These are phyloP conservation scores for Osmozyma mogii DNA, from an alignment of 805 yeast species.

Conservation along the genomic window DNA sequence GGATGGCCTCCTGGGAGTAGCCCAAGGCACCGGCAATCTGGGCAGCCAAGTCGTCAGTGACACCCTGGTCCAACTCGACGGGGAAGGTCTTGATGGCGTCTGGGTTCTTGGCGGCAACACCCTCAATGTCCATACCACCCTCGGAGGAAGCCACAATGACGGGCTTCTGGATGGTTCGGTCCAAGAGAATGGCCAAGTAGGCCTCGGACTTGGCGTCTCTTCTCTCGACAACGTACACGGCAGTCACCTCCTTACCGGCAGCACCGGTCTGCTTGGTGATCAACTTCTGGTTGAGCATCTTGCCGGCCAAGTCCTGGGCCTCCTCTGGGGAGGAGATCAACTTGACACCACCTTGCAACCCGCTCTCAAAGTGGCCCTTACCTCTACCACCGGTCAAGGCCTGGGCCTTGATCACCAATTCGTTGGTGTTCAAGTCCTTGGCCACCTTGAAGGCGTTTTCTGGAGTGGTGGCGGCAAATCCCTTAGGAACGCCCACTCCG, in stretches of 20 bases:
- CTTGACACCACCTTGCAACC: constrained; percentile 94
- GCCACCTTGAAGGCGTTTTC: constrained; percentile 84
- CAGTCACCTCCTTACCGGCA: constrained; percentile 93
- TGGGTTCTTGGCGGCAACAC: constrained; percentile 90
- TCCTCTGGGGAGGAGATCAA: constrained; percentile 78
- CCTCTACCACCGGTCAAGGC: constrained; percentile 99
- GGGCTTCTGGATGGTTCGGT: constrained; percentile 85
- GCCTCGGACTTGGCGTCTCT: constrained; percentile 93
- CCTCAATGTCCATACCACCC: constrained; percentile 99
- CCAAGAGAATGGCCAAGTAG: constrained; percentile 89
- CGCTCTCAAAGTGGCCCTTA: constrained; percentile 94
- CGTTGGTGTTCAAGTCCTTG: constrained; percentile 63
- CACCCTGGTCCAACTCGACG: constrained; percentile 70
- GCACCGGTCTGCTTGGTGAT: constrained; percentile 98
- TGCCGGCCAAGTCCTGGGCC: constrained; percentile 75
- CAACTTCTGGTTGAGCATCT: constrained; percentile 88
- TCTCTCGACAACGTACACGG: constrained; percentile 92
- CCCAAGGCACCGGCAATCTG: constrained; percentile 77
- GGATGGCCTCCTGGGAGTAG: constrained; percentile 66
- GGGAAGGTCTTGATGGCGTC: constrained; percentile 84
- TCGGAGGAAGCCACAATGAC: constrained; percentile 92
- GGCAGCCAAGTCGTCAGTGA: constrained; percentile 66
- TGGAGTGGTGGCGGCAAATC: constrained; percentile 84
- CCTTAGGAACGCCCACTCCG: constrained; percentile 87
- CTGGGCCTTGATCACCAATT: constrained; percentile 94